Percentiles rank a stretch among this genome's conserved stretches.
Conservation (phyloP, 1,139 yeast species). For the Blastobotrys indianensis region DNA sequence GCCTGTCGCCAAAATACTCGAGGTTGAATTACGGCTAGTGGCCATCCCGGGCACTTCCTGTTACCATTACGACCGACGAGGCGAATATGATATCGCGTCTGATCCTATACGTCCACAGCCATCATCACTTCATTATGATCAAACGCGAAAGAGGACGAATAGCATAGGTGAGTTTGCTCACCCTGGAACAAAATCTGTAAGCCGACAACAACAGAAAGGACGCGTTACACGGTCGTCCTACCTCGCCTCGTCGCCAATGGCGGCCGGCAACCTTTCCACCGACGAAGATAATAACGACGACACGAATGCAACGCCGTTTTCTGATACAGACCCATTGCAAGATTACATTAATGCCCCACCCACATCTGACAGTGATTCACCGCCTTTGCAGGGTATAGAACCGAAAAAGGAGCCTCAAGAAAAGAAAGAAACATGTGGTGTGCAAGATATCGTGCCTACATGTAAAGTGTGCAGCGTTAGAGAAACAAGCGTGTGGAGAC, state of each 20-base stretch:
- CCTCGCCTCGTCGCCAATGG: constrained; percentile 2
- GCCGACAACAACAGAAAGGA: not conserved
- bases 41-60: constrained; percentile 16
- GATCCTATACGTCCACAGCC: no score
- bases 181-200: not conserved
- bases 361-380: no score
- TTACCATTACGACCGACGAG: not conserved
- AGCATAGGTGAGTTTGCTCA: not conserved
- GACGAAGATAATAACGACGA: not conserved
- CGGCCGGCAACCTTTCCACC: constrained; percentile 1
- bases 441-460: no score
- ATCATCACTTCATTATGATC: no score
- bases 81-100: not conserved
- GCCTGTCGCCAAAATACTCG: constrained; percentile 20
- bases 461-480: no score
- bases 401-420: no score
- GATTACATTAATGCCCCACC: no score
- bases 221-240: not conserved
- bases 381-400: no score
- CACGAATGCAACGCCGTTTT: not conserved
- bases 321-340: constrained; percentile 1
- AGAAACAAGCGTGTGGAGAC: constrained; percentile 31
- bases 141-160: not conserved
- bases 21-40: constrained; percentile 22
- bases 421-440: no score